Evolutionary conservation across 1,139 yeast genomes (phyloP), one percentile per base, ranked within the genome.

Genomic region (Scheffersomyces insectosa): DNA sequence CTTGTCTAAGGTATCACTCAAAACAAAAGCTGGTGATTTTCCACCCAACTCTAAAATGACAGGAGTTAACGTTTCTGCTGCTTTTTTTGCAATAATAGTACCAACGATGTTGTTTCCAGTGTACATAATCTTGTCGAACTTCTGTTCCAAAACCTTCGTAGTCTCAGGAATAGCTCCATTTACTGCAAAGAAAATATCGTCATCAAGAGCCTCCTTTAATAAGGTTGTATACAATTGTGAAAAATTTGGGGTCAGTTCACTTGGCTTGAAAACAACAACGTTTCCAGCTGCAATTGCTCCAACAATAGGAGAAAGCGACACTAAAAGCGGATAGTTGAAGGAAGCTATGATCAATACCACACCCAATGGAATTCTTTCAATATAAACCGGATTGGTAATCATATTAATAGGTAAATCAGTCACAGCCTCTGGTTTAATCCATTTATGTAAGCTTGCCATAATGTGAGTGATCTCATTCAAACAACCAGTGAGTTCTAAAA

Each of bases 211-310:
- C 9, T 70, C 60, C 23, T 70, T 63, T 32, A 91, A 65, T n/a
- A 88, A 59, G 31, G 74, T 71, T 16, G 84, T 74, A 43, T 90
- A 61, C 25, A 79, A 75, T 28, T 64, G 60, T 5, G 89, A 71
- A 42, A 85, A 79, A 50, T 77, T 68, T 1, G 95, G 93, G 2
- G 85, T 80, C 45, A 77, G 62, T 63, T 93, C 98, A 31, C 88
- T 79, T 28, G 89, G 95, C 62, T 91, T 91, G 57, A 87, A 69
- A 16, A 88, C 82, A 27, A 87, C 95, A 6, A 83, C 75, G 63
- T 91, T 90, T 16, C 98, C 98, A 16, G 86, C 90, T 2, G 96
- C 90, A 54, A 93, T 70, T 1, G 97, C 97, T 27, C 89, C 89
- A 31, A 83, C 75, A 13, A 91, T 59, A 0, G 97, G 90, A 12